Conservation (phyloP, 2,329 filamentous ascomycete species). For the Arthroderma sp. region DNA sequence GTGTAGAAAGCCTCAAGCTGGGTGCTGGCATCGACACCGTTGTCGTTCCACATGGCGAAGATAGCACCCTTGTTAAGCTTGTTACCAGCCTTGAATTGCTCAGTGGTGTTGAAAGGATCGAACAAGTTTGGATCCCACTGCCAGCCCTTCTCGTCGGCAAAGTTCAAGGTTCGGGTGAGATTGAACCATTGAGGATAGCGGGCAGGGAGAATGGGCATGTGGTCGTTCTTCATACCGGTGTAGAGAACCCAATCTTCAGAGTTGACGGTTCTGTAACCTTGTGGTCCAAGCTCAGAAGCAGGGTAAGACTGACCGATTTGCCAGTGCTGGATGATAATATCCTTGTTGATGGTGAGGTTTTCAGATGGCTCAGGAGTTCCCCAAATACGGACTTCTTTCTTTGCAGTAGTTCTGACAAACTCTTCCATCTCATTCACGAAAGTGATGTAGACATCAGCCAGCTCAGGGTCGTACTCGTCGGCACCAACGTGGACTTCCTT, state of each 20-base stretch:
- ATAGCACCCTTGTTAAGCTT: conserved; percentile 37
- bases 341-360: conserved; percentile 27
- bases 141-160: conserved; percentile 32
- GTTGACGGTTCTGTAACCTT: conserved; percentile 40
- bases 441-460: conserved; percentile 33
- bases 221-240: conserved; percentile 43
- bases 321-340: conserved; percentile 45
- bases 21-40: conserved; percentile 38
- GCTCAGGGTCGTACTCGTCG: conserved; percentile 35
- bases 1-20: conserved; percentile 42
- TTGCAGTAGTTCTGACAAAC: conserved; percentile 30
- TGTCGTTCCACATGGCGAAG: conserved; percentile 43
- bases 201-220: conserved; percentile 37
- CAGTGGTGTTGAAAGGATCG: conserved; percentile 35
- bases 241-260: conserved; percentile 44
- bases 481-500: conserved; percentile 42
- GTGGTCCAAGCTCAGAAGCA: conserved; percentile 28
- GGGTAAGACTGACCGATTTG: conserved; percentile 42
- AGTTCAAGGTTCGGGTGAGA: conserved; percentile 36
- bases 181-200: conserved; percentile 37
- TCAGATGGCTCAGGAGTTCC: conserved; percentile 39
- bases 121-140: conserved; percentile 40
- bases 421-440: conserved; percentile 39
- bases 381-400: conserved; percentile 43
- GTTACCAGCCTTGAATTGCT: conserved; percentile 32